Evolutionary conservation across 2,329 filamentous ascomycete species (phyloP), one percentile per base, ranked within the genome.

Genomic region (Seiridium cupressi): DNA sequence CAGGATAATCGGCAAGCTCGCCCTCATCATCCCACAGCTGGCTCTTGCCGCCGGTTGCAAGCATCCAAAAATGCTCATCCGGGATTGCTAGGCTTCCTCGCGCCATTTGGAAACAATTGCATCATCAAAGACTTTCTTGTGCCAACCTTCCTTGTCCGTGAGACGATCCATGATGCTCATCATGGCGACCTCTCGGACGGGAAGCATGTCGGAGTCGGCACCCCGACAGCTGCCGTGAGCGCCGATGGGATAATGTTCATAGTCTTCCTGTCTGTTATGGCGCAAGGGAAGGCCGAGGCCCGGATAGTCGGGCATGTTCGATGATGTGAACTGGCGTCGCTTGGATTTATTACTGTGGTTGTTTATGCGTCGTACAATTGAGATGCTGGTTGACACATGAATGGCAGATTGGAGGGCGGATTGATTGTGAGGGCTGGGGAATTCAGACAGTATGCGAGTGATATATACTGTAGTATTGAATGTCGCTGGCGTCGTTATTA

Each of bases 71-170:
- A 26, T 55, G 51, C 4, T 64, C 60, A 40, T 72, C 68, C 32
- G 66, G 59, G 42, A 68, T 62, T 10, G 61, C 60, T 36, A 72
- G 57, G 71, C 68, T 59, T 76, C 73, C 13, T 57, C 53, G 18
- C 66, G 65, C 74, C 74, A 77, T 48, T 70, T 72, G 51, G 61
- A 65, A 34, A 72, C 68, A 53, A 75, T 73, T 0, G 56, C 53
- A 0, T 74, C 67, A 60, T 75, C 66, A 59, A 72, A 73, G 7
- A 76, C 68, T 58, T 76, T 74, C 18, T 62, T 60, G 42, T 75
- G 63, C 76, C 75, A 78, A 40, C 70, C 64, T 0, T 67, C 65
- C 62, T 77, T 77, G 64, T 78, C 74, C 1, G 74, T 75, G 13
- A 56, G 54, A 4, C 26, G 38, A 46, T 56, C 54, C 32, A 78